Evolutionary conservation across 805 yeast genomes (phyloP).

Genomic region (Nakazawaea sp.): DNA sequence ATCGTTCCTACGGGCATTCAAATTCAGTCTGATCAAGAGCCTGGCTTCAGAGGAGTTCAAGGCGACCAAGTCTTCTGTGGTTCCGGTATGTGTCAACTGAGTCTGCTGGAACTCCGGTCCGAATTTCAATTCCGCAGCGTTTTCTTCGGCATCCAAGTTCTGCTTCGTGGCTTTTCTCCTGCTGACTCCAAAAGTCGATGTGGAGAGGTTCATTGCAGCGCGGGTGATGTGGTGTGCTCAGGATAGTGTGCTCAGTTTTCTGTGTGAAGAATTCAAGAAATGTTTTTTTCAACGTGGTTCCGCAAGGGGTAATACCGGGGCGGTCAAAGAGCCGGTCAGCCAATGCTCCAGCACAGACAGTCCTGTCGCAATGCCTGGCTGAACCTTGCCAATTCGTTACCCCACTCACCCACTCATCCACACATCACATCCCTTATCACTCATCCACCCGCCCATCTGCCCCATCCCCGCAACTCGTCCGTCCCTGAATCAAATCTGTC

Average conservation of each 20-base stretch:
- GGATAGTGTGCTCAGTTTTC: not conserved
- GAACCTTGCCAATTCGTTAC: no score
- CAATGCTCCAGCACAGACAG: no score
- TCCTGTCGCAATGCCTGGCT: no score
- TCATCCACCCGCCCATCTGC: no score
- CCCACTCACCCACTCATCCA: no score
- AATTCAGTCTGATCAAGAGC: constrained; percentile 81
- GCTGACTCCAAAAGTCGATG: constrained; percentile 80
- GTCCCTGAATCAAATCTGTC: no score
- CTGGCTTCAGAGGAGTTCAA: constrained; percentile 87
- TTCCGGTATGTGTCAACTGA: constrained; percentile 78
- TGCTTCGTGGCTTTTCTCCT: constrained; percentile 53
- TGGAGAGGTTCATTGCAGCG: constrained; percentile 69
- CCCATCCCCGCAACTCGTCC: no score
- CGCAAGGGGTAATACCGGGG: no score
- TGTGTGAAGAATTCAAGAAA: not conserved
- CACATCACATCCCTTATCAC: no score
- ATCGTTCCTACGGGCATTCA: constrained; percentile 55
- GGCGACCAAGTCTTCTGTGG: constrained; percentile 70
- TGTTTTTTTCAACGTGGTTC: no score
- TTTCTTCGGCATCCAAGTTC: constrained; percentile 82
- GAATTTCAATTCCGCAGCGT: constrained; percentile 76
- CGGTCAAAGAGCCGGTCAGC: no score
- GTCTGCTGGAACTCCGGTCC: constrained; percentile 89
- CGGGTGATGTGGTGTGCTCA: not conserved